Percentiles rank a stretch among this genome's conserved stretches.
phyloP scores from a whole-genome alignment of 306 rosid species.

The Vigna unguiculata region DNA sequence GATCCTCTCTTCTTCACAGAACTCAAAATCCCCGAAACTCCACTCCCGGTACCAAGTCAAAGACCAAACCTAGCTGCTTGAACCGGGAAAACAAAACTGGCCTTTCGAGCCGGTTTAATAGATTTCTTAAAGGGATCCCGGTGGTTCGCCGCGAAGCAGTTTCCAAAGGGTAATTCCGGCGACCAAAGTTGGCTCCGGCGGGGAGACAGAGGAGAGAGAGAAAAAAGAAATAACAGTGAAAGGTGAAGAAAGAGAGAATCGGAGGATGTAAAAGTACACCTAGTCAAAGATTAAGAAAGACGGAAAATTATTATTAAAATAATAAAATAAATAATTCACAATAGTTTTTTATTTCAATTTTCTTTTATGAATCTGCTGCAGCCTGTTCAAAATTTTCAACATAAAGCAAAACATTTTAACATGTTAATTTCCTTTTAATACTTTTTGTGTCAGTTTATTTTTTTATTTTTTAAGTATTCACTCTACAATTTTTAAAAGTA shows the following conservation, averaged over 20 bases:
- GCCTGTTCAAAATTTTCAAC: background rate
- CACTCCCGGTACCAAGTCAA: conserved; percentile 55
- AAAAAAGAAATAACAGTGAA: conserved; percentile 45
- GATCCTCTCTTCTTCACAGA: conserved; percentile 57
- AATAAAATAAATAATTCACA: conserved; percentile 13
- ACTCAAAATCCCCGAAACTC: conserved; percentile 50
- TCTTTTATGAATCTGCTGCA: background rate
- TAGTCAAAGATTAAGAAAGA: conserved; percentile 65
- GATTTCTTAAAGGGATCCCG: conserved; percentile 21
- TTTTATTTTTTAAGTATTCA: background rate
- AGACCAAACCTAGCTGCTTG: conserved; percentile 23
- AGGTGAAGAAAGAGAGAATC: conserved; percentile 45
- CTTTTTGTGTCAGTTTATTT: background rate
- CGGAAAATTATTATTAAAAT: background rate
- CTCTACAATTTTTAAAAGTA: background rate
- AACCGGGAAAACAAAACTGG: conserved; percentile 20
- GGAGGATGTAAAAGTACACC: conserved; percentile 63
- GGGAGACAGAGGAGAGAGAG: conserved; percentile 60
- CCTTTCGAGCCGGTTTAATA: conserved; percentile 24
- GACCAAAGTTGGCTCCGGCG: conserved; percentile 39
- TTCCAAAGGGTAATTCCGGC: conserved; percentile 33
- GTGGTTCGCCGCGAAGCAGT: conserved; percentile 5
- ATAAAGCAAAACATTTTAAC: background rate
- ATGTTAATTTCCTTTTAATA: background rate
- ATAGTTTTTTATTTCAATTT: background rate